Evolutionary conservation across 768 basidiomycete genomes (phyloP).

Genomic region (Lentinula boryana): DNA sequence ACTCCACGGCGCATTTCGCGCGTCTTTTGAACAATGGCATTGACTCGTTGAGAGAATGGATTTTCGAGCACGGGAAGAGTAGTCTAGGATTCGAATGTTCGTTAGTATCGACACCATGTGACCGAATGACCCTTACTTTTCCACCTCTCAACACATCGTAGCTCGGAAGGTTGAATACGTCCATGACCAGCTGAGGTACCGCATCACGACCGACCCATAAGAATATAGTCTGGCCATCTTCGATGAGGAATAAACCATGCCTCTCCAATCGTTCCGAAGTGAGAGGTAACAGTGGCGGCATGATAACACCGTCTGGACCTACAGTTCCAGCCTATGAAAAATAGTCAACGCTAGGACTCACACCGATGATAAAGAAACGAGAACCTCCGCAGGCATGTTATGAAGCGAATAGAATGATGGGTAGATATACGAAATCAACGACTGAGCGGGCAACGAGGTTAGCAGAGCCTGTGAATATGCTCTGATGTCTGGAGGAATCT

Average conservation of each 20-base stretch:
- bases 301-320: conserved; percentile 74
- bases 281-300: conserved; percentile 84
- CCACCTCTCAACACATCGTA: conserved; percentile 91
- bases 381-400: conserved; percentile 89
- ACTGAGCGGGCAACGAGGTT: conserved; percentile 86
- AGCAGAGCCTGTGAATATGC: conserved; percentile 92
- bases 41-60: conserved; percentile 91
- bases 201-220: conserved; percentile 98
- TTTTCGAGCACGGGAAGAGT: conserved; percentile 91
- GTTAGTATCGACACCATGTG: neutral
- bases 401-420: conserved; percentile 94
- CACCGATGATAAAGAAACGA: neutral
- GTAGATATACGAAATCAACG: conserved; percentile 90
- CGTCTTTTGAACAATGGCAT: conserved; percentile 90
- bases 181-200: conserved; percentile 89
- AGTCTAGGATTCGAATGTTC: conserved; percentile 38
- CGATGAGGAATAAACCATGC: conserved; percentile 94
- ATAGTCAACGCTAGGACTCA: neutral
- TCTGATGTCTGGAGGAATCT: conserved; percentile 94
- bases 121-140: conserved; percentile 52
- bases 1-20: conserved; percentile 90
- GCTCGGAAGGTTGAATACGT: conserved; percentile 86
- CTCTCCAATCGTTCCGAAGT: conserved; percentile 94
- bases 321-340: conserved; percentile 74
- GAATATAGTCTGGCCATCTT: conserved; percentile 97